These are phyloP conservation scores for Aphanomyces invadans DNA, from an alignment of 352 stramenopile genomes.

Conservation along the genomic window DNA sequence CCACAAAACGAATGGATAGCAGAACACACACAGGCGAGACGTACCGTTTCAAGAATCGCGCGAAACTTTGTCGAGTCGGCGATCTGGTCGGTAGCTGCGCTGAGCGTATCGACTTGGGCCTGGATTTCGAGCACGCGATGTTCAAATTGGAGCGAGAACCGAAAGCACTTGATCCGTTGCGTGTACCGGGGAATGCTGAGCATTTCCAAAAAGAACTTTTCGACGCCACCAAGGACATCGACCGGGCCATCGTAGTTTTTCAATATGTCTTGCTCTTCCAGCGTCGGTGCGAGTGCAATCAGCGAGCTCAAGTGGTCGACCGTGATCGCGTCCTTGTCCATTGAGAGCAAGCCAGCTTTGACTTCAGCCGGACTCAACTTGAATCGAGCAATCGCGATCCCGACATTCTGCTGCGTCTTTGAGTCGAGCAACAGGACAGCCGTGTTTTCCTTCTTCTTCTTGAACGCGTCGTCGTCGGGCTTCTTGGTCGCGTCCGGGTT, in stretches of 20 bases:
- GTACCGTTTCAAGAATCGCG: slow-evolving; percentile 47
- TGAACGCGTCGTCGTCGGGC: slow-evolving; percentile 32
- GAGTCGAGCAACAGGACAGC: slow-evolving; percentile 89
- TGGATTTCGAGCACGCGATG: slow-evolving; percentile 75
- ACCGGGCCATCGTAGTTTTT: slow-evolving; percentile 88
- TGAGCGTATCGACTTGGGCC: slow-evolving; percentile 70
- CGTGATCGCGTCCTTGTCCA: slow-evolving; percentile 62
- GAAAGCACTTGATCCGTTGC: slow-evolving; percentile 82
- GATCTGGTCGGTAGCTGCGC: slow-evolving; percentile 76
- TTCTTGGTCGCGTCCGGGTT: slow-evolving; percentile 76
- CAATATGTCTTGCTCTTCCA: slow-evolving; percentile 85
- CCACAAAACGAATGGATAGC: not conserved
- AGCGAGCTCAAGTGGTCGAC: slow-evolving; percentile 83
- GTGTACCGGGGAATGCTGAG: slow-evolving; percentile 81
- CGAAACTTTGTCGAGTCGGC: slow-evolving; percentile 72
- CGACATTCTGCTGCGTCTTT: slow-evolving; percentile 96
- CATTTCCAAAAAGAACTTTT: slow-evolving; percentile 84
- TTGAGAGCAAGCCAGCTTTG: slow-evolving; percentile 72
- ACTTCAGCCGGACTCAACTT: slow-evolving; percentile 88
- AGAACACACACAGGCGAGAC: too few species aligned
- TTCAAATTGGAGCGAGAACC: slow-evolving; percentile 83
- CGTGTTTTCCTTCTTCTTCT: slow-evolving; percentile 31
- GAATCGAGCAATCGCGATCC: slow-evolving; percentile 94
- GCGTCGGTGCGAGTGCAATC: slow-evolving; percentile 80
- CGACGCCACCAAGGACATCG: slow-evolving; percentile 76